Conservation (phyloP, 371 early-diverging fungal genomes). For the Mucor racemosus region DNA sequence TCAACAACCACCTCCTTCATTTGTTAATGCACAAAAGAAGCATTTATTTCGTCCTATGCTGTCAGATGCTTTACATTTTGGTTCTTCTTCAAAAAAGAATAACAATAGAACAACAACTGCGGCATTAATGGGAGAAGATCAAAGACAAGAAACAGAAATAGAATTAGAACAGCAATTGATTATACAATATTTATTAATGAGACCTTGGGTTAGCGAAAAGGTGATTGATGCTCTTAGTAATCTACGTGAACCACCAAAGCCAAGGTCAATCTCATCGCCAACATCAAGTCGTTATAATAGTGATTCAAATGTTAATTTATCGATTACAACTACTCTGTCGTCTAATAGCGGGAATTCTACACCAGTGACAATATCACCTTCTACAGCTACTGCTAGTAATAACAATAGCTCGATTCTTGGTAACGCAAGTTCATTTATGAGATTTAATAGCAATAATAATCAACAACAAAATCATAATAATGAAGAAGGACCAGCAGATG, state of each 20-base stretch:
- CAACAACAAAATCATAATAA: background rate
- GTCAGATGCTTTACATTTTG: conserved; percentile 46
- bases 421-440: conserved; percentile 19
- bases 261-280: conserved; percentile 27
- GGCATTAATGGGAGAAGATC: conserved; percentile 22
- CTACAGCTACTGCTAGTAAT: background rate
- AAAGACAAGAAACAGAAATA: conserved; percentile 22
- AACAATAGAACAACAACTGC: conserved; percentile 22
- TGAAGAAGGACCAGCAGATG: conserved; percentile 2
- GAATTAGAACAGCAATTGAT: conserved; percentile 50
- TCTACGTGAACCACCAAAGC: conserved; percentile 63
- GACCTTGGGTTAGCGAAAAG: conserved; percentile 59
- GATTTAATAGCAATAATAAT: background rate
- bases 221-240: conserved; percentile 71
- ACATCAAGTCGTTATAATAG: conserved; percentile 6
- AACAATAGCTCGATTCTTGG: conserved; percentile 4
- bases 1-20: conserved; percentile 49
- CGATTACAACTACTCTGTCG: background rate
- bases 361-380: background rate
- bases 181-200: conserved; percentile 63
- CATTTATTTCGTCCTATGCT: conserved; percentile 46
- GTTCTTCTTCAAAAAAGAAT: conserved; percentile 23
- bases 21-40: conserved; percentile 47
- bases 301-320: background rate
- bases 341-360: background rate